These are phyloP conservation scores for Candida peoriensis DNA, from an alignment of 805 yeast genomes.

Conservation along the genomic window DNA sequence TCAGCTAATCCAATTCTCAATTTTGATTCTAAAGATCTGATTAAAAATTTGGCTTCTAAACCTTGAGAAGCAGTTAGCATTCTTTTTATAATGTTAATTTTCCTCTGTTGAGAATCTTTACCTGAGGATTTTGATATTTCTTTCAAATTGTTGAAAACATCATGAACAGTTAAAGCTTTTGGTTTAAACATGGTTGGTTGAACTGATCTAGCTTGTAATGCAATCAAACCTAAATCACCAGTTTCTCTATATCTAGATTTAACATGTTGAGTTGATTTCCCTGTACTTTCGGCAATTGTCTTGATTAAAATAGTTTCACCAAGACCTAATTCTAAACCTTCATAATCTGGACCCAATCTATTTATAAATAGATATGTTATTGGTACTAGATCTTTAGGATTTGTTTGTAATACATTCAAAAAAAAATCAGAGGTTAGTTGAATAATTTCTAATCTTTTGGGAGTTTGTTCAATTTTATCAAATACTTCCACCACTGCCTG, in stretches of 20 bases:
- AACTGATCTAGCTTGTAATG: slow-evolving; percentile 72
- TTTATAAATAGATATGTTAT: slow-evolving; percentile 84
- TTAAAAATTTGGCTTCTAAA: slow-evolving; percentile 83
- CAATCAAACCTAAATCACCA: slow-evolving; percentile 91
- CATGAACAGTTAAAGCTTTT: slow-evolving; percentile 63
- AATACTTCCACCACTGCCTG: slow-evolving; percentile 53
- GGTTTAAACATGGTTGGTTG: slow-evolving; percentile 96
- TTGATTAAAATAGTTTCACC: slow-evolving; percentile 88
- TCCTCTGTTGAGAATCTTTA: slow-evolving; percentile 71
- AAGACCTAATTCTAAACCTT: slow-evolving; percentile 86
- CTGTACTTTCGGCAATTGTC: slow-evolving; percentile 87
- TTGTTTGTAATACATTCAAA: slow-evolving; percentile 50
- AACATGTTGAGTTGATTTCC: slow-evolving; percentile 66
- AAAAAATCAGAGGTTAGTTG: slow-evolving; percentile 72
- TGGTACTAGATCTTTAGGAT: slow-evolving; percentile 52
- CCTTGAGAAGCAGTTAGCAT: slow-evolving; percentile 84
- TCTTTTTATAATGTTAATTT: slow-evolving; percentile 73
- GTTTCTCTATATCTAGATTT: slow-evolving; percentile 68
- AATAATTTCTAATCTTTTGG: slow-evolving; percentile 80
- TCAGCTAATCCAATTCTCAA: slow-evolving; percentile 92
- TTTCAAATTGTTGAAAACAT: slow-evolving; percentile 69
- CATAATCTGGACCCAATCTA: slow-evolving; percentile 92
- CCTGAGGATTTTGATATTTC: slow-evolving; percentile 79
- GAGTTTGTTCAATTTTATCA: slow-evolving; percentile 70
- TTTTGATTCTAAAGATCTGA: slow-evolving; percentile 89